Evolutionary conservation across 805 yeast species (phyloP).

Genomic region (Trichomonascus vanleenenianus): DNA sequence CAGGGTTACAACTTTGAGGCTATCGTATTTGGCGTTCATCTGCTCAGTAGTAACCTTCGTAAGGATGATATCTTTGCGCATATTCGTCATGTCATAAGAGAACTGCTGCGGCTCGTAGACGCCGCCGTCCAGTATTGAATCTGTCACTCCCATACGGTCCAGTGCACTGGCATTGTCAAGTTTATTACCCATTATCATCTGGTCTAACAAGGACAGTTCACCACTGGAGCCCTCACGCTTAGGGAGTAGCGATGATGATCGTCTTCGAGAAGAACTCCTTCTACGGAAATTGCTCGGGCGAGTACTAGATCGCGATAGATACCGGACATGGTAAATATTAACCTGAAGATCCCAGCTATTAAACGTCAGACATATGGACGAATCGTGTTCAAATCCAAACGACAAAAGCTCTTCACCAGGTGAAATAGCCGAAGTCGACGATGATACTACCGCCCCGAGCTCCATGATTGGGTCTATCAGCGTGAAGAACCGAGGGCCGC

Average conservation of each 20-base stretch:
- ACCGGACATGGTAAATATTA: constrained; percentile 49
- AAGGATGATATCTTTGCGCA: constrained; percentile 63
- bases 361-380: constrained; percentile 49
- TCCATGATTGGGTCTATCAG: constrained; percentile 69
- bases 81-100: constrained; percentile 11
- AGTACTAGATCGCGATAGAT: constrained; percentile 21
- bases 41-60: constrained; percentile 30
- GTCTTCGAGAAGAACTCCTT: constrained; percentile 8
- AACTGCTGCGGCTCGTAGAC: constrained; percentile 1
- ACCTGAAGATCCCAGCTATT: constrained; percentile 40
- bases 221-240: constrained; percentile 8
- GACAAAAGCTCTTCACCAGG: constrained; percentile 47
- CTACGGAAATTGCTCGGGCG: constrained; percentile 6
- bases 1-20: constrained; percentile 29
- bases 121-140: constrained; percentile 20
- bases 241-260: constrained; percentile 11
- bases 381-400: constrained; percentile 40
- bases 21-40: background rate
- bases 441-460: constrained; percentile 61
- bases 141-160: constrained; percentile 13
- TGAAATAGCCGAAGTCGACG: constrained; percentile 59
- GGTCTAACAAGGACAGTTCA: constrained; percentile 14
- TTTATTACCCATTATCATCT: background rate
- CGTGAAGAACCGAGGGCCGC: constrained; percentile 44
- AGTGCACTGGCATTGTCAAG: constrained; percentile 17